A percentile compares a stretch with the other conserved stretches of the same genome.
Evolutionary conservation across 345 rosid genomes (phyloP).

Genomic region (Brassica incana): DNA sequence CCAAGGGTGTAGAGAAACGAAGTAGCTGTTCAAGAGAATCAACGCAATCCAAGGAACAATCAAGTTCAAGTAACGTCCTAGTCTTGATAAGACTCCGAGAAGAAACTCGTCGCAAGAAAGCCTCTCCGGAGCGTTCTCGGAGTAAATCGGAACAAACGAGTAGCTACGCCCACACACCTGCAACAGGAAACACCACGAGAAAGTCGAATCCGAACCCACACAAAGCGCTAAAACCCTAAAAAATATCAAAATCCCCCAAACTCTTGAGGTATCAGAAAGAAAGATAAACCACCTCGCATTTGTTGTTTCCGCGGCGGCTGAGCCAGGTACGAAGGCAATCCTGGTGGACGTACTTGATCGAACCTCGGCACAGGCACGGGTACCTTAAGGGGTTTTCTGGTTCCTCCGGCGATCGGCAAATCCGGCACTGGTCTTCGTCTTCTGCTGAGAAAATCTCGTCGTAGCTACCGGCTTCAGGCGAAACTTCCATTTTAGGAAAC

Average conservation of each 20-base stretch:
- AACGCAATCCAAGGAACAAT: conserved; percentile 13
- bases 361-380: conserved; percentile 33
- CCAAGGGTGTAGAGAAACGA: not conserved
- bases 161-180: conserved; percentile 26
- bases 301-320: not conserved
- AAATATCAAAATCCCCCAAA: not conserved
- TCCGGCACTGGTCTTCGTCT: conserved; percentile 23
- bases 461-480: not conserved
- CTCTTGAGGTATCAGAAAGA: not conserved
- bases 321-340: conserved; percentile 31
- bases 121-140: conserved; percentile 32
- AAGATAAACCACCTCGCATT: conserved; percentile 27
- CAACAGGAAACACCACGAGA: not conserved
- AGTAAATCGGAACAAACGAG: conserved; percentile 11
- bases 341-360: conserved; percentile 33
- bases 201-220: not conserved
- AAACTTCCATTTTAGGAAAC: conserved; percentile 2
- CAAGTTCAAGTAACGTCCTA: not conserved
- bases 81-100: not conserved
- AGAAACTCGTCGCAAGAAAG: conserved; percentile 26
- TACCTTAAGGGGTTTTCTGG: conserved; percentile 26
- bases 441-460: not conserved
- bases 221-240: not conserved
- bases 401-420: conserved; percentile 26
- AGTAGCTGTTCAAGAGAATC: conserved; percentile 19